Evolutionary conservation across 2,329 filamentous ascomycete genomes (phyloP).

Genomic region (Chalara sp.): DNA sequence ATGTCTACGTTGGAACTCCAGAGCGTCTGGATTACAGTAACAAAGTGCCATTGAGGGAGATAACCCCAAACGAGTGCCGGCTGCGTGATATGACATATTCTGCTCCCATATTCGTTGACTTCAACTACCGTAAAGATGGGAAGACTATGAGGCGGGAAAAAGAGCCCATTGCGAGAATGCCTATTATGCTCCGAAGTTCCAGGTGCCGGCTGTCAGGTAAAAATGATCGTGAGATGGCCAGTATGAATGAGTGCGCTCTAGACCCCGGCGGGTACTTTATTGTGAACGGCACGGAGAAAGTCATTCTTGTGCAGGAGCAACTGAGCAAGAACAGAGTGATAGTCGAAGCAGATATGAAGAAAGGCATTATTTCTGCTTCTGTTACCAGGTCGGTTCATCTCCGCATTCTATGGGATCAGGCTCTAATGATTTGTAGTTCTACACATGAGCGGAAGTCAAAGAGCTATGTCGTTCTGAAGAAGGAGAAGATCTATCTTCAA

Average conservation of each 20-base stretch:
- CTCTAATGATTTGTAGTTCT: slow-evolving; percentile 52
- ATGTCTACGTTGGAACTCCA: slow-evolving; percentile 81
- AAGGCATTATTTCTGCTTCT: slow-evolving; percentile 88
- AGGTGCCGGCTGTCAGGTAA: slow-evolving; percentile 84
- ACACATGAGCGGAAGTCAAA: slow-evolving; percentile 98
- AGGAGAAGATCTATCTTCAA: slow-evolving; percentile 79
- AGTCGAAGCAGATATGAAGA: slow-evolving; percentile 87
- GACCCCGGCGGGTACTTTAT: slow-evolving; percentile 98
- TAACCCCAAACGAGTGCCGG: slow-evolving; percentile 94
- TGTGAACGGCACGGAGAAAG: slow-evolving; percentile 95
- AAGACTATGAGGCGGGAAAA: slow-evolving; percentile 67
- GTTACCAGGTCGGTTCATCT: slow-evolving; percentile 56
- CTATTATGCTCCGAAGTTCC: slow-evolving; percentile 93
- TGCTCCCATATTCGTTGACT: slow-evolving; percentile 87
- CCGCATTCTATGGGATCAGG: neutral
- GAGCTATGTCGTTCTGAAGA: slow-evolving; percentile 91
- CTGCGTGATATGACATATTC: slow-evolving; percentile 97
- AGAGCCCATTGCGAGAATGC: slow-evolving; percentile 82
- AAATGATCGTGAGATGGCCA: slow-evolving; percentile 80
- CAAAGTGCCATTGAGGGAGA: slow-evolving; percentile 60
- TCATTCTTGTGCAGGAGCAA: slow-evolving; percentile 97
- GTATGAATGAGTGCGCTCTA: slow-evolving; percentile 89
- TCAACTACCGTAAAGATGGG: slow-evolving; percentile 80
- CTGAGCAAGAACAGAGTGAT: slow-evolving; percentile 99
- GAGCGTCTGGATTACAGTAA: slow-evolving; percentile 72